These are phyloP conservation scores for Rutstroemia sp. DNA, from an alignment of 2,329 filamentous ascomycete species.

Conservation along the genomic window DNA sequence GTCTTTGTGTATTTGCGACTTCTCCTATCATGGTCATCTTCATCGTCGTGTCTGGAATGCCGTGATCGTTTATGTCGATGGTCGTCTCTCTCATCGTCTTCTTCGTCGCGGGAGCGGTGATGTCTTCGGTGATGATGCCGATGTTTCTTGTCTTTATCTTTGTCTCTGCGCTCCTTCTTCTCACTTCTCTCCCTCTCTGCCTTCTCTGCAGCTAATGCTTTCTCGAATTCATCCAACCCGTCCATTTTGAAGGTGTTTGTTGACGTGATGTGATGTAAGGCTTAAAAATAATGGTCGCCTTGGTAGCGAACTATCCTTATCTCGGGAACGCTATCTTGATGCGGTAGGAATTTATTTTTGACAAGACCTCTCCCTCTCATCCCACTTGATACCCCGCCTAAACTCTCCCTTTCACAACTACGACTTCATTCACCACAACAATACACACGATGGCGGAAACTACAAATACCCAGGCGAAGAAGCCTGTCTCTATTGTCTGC, in stretches of 20 bases:
- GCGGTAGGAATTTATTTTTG: conserved; percentile 15
- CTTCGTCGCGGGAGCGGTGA: conserved; percentile 25
- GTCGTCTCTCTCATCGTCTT: conserved; percentile 30
- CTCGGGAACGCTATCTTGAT: conserved; percentile 1
- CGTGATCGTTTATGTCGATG: conserved; percentile 58
- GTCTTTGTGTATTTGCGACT: conserved; percentile 33
- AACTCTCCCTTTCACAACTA: conserved; percentile 7
- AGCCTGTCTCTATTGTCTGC: conserved; percentile 78
- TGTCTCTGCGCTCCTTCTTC: conserved; percentile 37
- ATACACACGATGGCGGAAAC: conserved; percentile 34
- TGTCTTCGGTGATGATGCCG: conserved; percentile 30
- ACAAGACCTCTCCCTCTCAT: conserved; percentile 6
- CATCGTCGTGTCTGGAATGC: conserved; percentile 30
- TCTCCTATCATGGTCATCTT: conserved; percentile 28
- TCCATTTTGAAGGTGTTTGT: conserved; percentile 34
- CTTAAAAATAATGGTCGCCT: not conserved
- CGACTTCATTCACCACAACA: not conserved
- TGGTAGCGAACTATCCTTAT: not conserved
- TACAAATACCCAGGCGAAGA: conserved; percentile 23
- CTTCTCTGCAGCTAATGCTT: conserved; percentile 61
- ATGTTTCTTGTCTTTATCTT: conserved; percentile 32
- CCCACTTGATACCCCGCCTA: conserved; percentile 22
- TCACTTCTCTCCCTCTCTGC: conserved; percentile 42
- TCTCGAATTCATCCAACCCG: conserved; percentile 68
- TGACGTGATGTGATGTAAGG: not conserved